Conservation (phyloP, 495 filamentous ascomycete genomes). For the Podospora comata region DNA sequence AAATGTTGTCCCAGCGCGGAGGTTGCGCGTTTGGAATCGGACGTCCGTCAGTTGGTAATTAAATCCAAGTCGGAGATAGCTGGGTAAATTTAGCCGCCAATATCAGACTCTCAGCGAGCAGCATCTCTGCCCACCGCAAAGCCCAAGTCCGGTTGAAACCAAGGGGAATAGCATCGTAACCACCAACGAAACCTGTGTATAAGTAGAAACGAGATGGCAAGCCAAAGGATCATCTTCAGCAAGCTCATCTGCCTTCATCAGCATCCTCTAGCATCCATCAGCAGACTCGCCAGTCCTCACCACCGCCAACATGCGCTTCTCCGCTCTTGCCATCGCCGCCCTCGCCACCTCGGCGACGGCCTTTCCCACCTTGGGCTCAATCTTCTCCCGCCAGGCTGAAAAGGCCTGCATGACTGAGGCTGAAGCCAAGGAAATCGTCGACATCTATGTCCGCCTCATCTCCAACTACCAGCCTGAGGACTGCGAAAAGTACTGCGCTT, state of each 20-base stretch:
- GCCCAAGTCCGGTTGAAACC: background rate
- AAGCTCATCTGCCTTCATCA: conserved; percentile 10
- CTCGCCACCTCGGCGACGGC: conserved; percentile 30
- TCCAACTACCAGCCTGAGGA: conserved; percentile 35
- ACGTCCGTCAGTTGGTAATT: conserved; percentile 30
- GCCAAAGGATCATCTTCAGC: background rate
- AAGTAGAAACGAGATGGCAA: conserved; percentile 15
- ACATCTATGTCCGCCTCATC: conserved; percentile 34
- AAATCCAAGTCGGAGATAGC: conserved; percentile 22
- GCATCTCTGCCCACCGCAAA: background rate
- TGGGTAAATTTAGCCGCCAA: conserved; percentile 30
- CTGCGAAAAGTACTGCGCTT: conserved; percentile 38
- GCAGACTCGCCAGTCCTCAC: background rate
- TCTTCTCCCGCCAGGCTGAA: conserved; percentile 19
- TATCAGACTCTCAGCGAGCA: conserved; percentile 16
- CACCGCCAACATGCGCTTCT: conserved; percentile 29
- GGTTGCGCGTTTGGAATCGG: conserved; percentile 16
- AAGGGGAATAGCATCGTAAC: background rate
- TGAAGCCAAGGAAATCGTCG: conserved; percentile 32
- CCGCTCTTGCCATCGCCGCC: conserved; percentile 25
- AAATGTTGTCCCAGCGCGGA: conserved; percentile 1
- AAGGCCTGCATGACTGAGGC: conserved; percentile 28
- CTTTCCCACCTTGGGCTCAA: conserved; percentile 20
- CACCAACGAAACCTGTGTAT: conserved; percentile 12
- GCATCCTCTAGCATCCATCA: background rate